A percentile compares a stretch with the other conserved stretches of the same genome.
phyloP scores from a whole-genome alignment of 306 rosid genomes.

The Cyamopsis tetragonoloba region DNA sequence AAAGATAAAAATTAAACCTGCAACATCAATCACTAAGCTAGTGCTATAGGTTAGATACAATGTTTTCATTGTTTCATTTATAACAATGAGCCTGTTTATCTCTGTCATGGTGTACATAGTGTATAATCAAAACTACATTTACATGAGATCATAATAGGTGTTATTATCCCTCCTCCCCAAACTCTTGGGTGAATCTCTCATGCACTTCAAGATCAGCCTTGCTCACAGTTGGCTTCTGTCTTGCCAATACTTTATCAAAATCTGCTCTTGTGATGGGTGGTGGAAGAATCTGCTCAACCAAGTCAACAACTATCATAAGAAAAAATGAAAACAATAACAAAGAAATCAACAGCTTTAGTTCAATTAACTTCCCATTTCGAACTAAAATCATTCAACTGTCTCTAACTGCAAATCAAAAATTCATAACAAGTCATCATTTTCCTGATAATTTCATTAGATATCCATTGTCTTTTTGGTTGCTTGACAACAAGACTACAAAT shows the following conservation, averaged over 20 bases:
- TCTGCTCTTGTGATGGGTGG: conserved; percentile 66
- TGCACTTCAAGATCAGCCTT: conserved; percentile 66
- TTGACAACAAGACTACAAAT: neutral
- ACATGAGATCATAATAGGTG: neutral
- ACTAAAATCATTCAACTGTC: neutral
- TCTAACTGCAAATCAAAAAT: neutral
- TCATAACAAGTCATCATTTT: neutral
- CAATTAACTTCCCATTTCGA: neutral
- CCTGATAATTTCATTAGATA: neutral
- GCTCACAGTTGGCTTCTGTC: conserved; percentile 77
- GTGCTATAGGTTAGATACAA: too few relatives aligned
- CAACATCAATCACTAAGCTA: too few relatives aligned
- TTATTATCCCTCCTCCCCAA: conserved; percentile 85
- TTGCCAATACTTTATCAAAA: conserved; percentile 68
- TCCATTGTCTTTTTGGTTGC: neutral
- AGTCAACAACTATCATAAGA: neutral
- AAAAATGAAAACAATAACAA: neutral
- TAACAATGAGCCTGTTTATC: too few relatives aligned
- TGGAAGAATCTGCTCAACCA: conserved; percentile 65
- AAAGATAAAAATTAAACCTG: too few relatives aligned
- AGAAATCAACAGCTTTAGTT: neutral
- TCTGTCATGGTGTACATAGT: neutral
- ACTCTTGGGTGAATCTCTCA: conserved; percentile 70
- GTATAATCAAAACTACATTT: neutral
- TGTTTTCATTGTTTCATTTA: too few relatives aligned